These are phyloP conservation scores for Nakazawaea peltata DNA, from an alignment of 805 yeast genomes.

Conservation along the genomic window DNA sequence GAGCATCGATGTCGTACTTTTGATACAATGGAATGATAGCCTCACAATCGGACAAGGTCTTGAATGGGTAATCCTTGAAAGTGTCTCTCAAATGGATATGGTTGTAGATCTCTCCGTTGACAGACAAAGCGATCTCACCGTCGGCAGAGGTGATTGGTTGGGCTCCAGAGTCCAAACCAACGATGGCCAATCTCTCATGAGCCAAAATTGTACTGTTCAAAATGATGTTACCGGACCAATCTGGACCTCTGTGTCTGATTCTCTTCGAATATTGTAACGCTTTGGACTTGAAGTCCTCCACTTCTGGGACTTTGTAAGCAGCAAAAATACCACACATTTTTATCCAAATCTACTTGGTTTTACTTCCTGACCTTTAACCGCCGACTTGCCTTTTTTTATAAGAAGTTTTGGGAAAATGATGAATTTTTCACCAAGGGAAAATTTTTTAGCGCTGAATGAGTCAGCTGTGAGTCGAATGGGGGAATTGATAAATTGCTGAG, in stretches of 20 bases:
- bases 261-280: conserved; percentile 88
- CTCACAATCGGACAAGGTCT: conserved; percentile 93
- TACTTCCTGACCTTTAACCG: too few species aligned
- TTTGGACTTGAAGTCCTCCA: conserved; percentile 71
- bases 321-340: conserved; percentile 98
- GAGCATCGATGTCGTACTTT: conserved; percentile 85
- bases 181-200: conserved; percentile 96
- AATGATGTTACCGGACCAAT: conserved; percentile 89
- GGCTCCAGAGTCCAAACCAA: conserved; percentile 96
- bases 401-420: too few species aligned
- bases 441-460: too few species aligned
- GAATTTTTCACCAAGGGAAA: not conserved
- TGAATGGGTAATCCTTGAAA: conserved; percentile 64
- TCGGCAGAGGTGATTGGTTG: conserved; percentile 89
- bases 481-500: too few species aligned
- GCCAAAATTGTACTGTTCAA: conserved; percentile 77
- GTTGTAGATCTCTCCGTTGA: conserved; percentile 98
- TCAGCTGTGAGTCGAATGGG: too few species aligned
- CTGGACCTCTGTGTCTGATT: conserved; percentile 99
- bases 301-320: conserved; percentile 74
- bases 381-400: too few species aligned
- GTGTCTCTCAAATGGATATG: conserved; percentile 83
- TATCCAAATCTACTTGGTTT: too few species aligned
- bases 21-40: conserved; percentile 89
- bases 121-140: conserved; percentile 66